phyloP scores from a whole-genome alignment of 768 basidiomycete species.

The Tylopilus sp. region DNA sequence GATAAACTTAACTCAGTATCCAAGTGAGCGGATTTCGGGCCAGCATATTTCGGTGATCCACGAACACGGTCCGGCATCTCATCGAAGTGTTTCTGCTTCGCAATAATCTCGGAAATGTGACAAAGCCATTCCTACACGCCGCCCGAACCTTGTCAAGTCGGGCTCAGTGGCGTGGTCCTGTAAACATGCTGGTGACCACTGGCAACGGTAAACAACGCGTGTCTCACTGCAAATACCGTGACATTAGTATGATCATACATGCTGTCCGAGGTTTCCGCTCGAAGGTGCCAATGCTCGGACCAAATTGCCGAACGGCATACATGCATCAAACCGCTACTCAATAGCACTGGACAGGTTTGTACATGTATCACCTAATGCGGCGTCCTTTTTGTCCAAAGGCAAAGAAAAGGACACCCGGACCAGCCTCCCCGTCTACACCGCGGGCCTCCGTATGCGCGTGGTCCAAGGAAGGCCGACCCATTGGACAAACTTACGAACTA shows the following conservation, averaged over 20 bases:
- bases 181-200: background rate
- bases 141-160: background rate
- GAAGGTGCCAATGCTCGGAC: background rate
- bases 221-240: too few species aligned
- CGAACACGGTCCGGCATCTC: background rate
- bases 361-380: background rate
- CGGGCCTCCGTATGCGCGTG: background rate
- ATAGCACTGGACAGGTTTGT: too few species aligned
- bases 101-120: slow-evolving; percentile 9
- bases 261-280: slow-evolving; percentile 14
- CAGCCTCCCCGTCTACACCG: background rate
- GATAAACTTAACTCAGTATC: slow-evolving; percentile 21
- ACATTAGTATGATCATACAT: background rate
- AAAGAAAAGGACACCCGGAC: background rate
- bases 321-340: too few species aligned
- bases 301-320: background rate
- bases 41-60: background rate
- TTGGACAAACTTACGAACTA: background rate
- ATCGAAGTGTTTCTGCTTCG: background rate
- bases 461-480: background rate
- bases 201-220: background rate
- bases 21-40: background rate
- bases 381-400: background rate
- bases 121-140: background rate
- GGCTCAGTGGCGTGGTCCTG: background rate